A percentile compares a stretch with the other conserved stretches of the same genome.
Conservation (phyloP, 2,329 filamentous ascomycete genomes). For the Rugonectria rugulosa region DNA sequence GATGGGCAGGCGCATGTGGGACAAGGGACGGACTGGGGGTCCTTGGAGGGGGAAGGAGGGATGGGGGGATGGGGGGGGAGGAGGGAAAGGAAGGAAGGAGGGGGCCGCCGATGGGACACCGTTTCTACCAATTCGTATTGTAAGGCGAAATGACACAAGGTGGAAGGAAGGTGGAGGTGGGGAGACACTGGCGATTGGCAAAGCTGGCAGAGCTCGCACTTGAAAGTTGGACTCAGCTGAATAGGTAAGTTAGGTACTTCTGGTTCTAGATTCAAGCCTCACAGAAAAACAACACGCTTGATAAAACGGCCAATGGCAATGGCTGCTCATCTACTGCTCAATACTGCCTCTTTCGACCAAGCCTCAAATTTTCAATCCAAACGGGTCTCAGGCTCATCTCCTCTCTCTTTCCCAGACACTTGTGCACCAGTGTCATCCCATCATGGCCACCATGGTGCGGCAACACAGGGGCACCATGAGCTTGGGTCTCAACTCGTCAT, state of each 20-base stretch:
- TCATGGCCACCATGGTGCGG: slow-evolving; percentile 9
- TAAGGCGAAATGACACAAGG: slow-evolving; percentile 7
- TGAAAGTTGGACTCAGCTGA: no score
- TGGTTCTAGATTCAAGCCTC: no score
- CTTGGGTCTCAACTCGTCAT: slow-evolving; percentile 1
- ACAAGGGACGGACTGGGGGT: slow-evolving; percentile 9
- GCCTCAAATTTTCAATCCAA: no score
- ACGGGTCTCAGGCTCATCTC: no score
- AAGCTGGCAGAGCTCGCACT: no score
- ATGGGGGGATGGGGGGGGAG: neutral
- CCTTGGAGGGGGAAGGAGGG: neutral
- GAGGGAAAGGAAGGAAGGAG: neutral
- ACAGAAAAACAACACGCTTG: no score
- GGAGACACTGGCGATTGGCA: neutral
- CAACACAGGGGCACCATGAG: slow-evolving; percentile 5
- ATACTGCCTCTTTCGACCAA: no score
- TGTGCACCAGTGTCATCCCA: slow-evolving; percentile 11
- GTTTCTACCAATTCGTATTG: neutral
- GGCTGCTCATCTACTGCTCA: no score
- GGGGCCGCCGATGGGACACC: neutral
- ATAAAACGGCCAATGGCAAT: no score
- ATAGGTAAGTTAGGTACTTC: no score
- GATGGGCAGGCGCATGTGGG: neutral
- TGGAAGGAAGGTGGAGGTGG: no score
- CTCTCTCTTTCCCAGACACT: no score